Evolutionary conservation across 1,139 yeast species (phyloP).

Genomic region (Yamadazyma atlantica): DNA sequence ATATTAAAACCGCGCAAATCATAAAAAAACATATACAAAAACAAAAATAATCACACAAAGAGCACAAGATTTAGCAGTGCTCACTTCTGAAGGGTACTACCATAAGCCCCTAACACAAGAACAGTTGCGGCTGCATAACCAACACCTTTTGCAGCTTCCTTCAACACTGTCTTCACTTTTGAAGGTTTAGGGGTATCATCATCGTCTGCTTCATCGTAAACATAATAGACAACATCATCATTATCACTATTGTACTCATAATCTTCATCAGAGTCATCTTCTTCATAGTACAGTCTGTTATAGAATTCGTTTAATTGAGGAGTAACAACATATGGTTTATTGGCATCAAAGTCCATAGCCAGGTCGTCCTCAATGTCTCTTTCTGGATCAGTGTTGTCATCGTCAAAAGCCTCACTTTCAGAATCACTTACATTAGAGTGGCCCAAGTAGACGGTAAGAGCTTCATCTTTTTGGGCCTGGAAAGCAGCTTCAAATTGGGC

Average conservation of each 20-base stretch:
- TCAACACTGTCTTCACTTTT: constrained; percentile 21
- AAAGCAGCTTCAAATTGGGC: not conserved
- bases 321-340: not conserved
- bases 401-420: not conserved
- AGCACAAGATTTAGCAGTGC: not conserved
- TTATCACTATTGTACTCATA: constrained; percentile 7
- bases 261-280: constrained; percentile 6
- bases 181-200: constrained; percentile 6
- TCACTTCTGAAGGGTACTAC: constrained; percentile 14
- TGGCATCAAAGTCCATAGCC: not conserved
- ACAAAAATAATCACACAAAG: not conserved
- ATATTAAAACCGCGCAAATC: not conserved
- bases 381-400: constrained; percentile 1
- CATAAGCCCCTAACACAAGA: constrained; percentile 41
- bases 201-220: constrained; percentile 4
- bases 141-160: constrained; percentile 37
- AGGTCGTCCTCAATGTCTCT: not conserved
- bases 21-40: not conserved
- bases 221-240: constrained; percentile 4
- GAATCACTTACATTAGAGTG: no score
- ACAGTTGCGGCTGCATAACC: constrained; percentile 36
- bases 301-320: constrained; percentile 2
- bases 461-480: not conserved
- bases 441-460: not conserved
- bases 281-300: constrained; percentile 3